Base-by-base conservation (phyloP, 2,329 filamentous ascomycete species). In the Aspergillus felis region DNA sequence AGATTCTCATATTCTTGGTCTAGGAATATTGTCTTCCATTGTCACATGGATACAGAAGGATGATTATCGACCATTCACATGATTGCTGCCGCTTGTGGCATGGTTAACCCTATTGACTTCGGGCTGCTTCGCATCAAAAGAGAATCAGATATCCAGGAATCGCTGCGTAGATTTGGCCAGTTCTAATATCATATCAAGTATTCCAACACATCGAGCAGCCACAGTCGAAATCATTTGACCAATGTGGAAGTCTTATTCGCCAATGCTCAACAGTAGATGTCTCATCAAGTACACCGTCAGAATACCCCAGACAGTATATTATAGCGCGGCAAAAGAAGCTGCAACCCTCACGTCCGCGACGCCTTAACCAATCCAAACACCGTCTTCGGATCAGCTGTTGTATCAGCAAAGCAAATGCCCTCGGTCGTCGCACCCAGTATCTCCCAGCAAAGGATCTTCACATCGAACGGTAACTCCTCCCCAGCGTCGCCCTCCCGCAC, bases 351-450 rank as follows among this genome's bases (percentile, higher is more conserved):
- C 14, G 4, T 6, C 9, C 6, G 44, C 22, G 44, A 22, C 14
- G 47, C 51, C 57, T 57, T 70, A 42, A 61, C 66, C 49, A 73
- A 48, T 17, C 64, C 66, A 68, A 77, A 76, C n/a, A 72, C 70
- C 69, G 73, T 72, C 61, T 68, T 69, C 8, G 78, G 74, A 29
- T 75, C 70, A 50, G 60, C 66, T 56, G 69, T 68, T 10, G 78
- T 79, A 69, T 81, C 78, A 47, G 77, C 78, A 60, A 80, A 72
- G 61, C 76, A 75, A 46, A 81, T 68, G 20, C 75, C 77, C 62
- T 80, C 78, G 55, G 76, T 73, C 42, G 67, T 67, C 35, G 76
- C 71, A 22, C 78, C 78, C 60, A 79, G 66, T 48, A 79, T 72
- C 61, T 77, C 75, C 78, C 78, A 79, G 49, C 77, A 76, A 35